A percentile compares a stretch with the other conserved stretches of the same genome.
Evolutionary conservation across 1,139 yeast species (phyloP).

Genomic region (Yarrowia galli): DNA sequence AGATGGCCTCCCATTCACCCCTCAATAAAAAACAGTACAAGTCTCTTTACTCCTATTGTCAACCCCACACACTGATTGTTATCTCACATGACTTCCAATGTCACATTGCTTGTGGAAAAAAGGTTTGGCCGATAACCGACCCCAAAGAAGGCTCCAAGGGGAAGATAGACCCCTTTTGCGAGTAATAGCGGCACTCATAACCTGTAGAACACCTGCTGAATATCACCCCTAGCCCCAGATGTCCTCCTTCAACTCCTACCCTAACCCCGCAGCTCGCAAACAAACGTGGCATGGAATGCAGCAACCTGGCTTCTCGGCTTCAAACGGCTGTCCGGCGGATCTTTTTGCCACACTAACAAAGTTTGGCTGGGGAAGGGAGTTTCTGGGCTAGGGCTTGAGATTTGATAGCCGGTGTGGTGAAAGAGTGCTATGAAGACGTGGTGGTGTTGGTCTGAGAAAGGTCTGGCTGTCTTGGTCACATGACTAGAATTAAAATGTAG

Average conservation of each 20-base stretch:
- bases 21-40: not conserved
- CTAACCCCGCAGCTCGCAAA: not conserved
- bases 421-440: not conserved
- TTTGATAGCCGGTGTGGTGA: not conserved
- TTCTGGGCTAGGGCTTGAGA: conserved; percentile 2
- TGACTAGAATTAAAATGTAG: too few species aligned
- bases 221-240: too few species aligned
- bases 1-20: not conserved
- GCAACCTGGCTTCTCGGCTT: conserved; percentile 12
- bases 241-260: not conserved
- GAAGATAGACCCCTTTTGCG: too few species aligned
- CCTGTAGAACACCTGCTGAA: not conserved
- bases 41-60: not conserved
- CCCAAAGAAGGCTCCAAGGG: not conserved
- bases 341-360: not conserved
- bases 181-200: not conserved
- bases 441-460: not conserved
- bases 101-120: conserved; percentile 9
- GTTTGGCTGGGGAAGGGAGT: not conserved
- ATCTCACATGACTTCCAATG: not conserved
- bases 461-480: not conserved
- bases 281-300: conserved; percentile 16
- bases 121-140: conserved; percentile 10
- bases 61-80: not conserved
- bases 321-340: conserved; percentile 13